Conservation (phyloP, 176 grass and related monocot genomes). For the Alloteropsis semialata region DNA sequence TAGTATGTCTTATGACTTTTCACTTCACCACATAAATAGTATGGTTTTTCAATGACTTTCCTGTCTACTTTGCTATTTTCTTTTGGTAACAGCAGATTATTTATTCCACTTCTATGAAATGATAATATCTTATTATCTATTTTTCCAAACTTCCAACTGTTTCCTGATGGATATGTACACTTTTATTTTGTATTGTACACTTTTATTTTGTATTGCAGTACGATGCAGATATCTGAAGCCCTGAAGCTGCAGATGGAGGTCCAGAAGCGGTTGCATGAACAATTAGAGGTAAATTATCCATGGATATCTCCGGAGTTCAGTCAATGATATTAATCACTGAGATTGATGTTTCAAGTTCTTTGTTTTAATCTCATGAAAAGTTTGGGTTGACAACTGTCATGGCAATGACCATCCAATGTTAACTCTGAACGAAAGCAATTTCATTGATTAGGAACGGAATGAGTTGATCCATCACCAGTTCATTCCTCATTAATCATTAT, state of each 20-base stretch:
- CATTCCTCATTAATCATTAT: background rate
- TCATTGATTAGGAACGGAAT: background rate
- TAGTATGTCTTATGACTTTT: background rate
- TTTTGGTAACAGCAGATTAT: background rate
- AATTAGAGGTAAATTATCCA: constrained; percentile 68
- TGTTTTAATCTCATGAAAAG: background rate
- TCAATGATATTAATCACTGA: no score
- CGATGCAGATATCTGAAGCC: constrained; percentile 77
- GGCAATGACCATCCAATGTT: background rate
- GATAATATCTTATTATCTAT: background rate
- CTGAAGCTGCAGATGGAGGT: constrained; percentile 97
- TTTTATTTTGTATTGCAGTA: constrained; percentile 6
- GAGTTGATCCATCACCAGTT: background rate
- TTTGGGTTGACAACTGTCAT: background rate
- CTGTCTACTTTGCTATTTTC: background rate
- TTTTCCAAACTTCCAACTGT: background rate
- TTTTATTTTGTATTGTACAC: background rate
- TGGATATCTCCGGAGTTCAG: background rate
- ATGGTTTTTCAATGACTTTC: background rate
- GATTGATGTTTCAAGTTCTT: background rate
- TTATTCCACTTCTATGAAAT: background rate
- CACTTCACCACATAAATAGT: background rate
- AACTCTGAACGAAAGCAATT: background rate
- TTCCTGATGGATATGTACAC: background rate
- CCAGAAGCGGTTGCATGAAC: constrained; percentile 86